Evolutionary conservation across 2,329 filamentous ascomycete species (phyloP), one percentile per base, ranked within the genome.

Genomic region (Hypoxylon rubiginosum): DNA sequence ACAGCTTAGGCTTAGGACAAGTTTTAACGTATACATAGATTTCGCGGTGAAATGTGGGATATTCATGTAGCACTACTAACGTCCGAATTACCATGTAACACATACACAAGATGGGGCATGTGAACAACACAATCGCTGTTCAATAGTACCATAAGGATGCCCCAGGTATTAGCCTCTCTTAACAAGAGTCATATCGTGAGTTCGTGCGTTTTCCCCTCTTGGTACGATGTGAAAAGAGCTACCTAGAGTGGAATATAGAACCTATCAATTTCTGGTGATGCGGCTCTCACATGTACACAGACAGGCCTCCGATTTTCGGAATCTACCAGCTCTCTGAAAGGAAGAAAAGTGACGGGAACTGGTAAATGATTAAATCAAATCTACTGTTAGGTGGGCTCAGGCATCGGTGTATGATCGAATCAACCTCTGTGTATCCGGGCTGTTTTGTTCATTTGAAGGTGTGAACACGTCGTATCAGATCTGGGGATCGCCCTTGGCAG

Each of bases 91-190:
- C 19, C 50, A 57, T 30, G 58, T 59, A 28, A 19, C 48, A 36
- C 36, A 24, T 24, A 62, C 49, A 4, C 8, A 50, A 45, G 52
- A 66, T 7, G 6, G 11, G 2, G 48, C 53, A 30, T 66, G 58
- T 45, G 19, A 19, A 2, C 17, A 36, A 17, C 7, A 46, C 1
- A 17, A 52, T 13, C 57, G 46, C 28, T 1, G 49, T 26, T 46
- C 53, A 2, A 53, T 28, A 11, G 54, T 53, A 26, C 36, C 53
- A 26, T 11, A 58, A n/a, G 49, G 15, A 41, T 11, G 28, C 5
- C 8, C 13, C 7, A 28, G 41, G 50, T 34, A 50, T 34, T 26
- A 41, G 50, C 21, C 2, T 48, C 7, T 30, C 63, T 5, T 10
- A 5, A 2, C 4, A 39, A 58, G 30, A 17, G 8, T 6, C 56